A percentile compares a stretch with the other conserved stretches of the same genome.
These are phyloP conservation scores for Claviceps sorghi DNA, from an alignment of 2,329 filamentous ascomycete species.

Conservation along the genomic window DNA sequence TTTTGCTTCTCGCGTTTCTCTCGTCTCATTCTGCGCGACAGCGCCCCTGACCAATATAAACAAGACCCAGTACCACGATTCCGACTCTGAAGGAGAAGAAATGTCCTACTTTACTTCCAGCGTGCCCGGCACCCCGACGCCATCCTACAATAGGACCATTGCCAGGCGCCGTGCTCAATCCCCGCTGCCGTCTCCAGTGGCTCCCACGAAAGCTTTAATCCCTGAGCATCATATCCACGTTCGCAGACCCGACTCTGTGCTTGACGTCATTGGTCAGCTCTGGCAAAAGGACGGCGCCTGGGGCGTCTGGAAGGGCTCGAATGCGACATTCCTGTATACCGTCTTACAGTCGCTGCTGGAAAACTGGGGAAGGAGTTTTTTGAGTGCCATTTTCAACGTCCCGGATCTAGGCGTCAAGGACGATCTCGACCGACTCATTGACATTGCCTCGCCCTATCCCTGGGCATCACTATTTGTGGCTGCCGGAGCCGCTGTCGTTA, in stretches of 20 bases:
- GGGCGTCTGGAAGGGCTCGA: slow-evolving; percentile 90
- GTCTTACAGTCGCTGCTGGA: slow-evolving; percentile 76
- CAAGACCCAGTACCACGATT: slow-evolving; percentile 29
- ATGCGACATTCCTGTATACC: slow-evolving; percentile 82
- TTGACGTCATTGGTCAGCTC: slow-evolving; percentile 73
- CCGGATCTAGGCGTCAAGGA: slow-evolving; percentile 68
- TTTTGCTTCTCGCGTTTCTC: not conserved
- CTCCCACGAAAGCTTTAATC: slow-evolving; percentile 17
- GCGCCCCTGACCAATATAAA: not conserved
- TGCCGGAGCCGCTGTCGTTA: slow-evolving; percentile 48
- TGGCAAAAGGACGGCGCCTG: slow-evolving; percentile 83
- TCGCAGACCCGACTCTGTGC: slow-evolving; percentile 62
- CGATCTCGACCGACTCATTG: slow-evolving; percentile 60
- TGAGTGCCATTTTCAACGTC: slow-evolving; percentile 82
- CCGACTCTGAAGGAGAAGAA: slow-evolving; percentile 61
- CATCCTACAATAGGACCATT: slow-evolving; percentile 20
- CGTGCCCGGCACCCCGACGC: slow-evolving; percentile 38
- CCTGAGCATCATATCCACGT: slow-evolving; percentile 51
- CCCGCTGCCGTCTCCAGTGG: slow-evolving; percentile 13
- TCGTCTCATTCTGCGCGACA: not conserved
- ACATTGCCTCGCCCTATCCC: slow-evolving; percentile 64
- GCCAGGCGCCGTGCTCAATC: slow-evolving; percentile 19
- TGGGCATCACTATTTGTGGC: slow-evolving; percentile 66
- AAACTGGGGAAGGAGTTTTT: slow-evolving; percentile 77
- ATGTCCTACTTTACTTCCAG: slow-evolving; percentile 71